Percentiles rank a stretch among this genome's conserved stretches.
These are phyloP conservation scores for Ophiostoma sp. DNA, from an alignment of 2,329 filamentous ascomycete species.

Conservation along the genomic window DNA sequence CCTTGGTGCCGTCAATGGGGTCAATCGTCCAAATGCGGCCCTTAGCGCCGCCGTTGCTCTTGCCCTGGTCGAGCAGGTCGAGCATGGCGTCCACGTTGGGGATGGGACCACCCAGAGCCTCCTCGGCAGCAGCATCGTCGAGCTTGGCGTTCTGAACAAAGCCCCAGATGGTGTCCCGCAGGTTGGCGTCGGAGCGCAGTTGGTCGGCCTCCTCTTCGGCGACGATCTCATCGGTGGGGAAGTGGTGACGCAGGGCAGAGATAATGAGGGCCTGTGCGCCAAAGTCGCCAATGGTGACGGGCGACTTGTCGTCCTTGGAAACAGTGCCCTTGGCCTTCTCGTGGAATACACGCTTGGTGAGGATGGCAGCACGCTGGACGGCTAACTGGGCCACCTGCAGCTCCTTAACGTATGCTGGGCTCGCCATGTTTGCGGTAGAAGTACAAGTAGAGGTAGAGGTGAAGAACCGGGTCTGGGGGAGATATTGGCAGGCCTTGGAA, in stretches of 20 bases:
- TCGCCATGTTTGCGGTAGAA: slow-evolving; percentile 49
- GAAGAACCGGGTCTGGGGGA: slow-evolving; percentile 12
- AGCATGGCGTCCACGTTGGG: slow-evolving; percentile 57
- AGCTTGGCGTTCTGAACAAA: slow-evolving; percentile 69
- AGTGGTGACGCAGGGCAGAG: slow-evolving; percentile 81
- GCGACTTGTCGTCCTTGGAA: slow-evolving; percentile 91
- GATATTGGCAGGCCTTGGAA: slow-evolving; percentile 24
- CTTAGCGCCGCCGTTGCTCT: slow-evolving; percentile 67
- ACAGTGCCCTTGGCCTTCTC: slow-evolving; percentile 93
- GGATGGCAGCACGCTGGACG: slow-evolving; percentile 71
- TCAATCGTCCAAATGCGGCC: slow-evolving; percentile 95
- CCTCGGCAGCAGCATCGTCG: slow-evolving; percentile 58
- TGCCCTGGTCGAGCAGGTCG: slow-evolving; percentile 65
- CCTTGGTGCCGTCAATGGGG: slow-evolving; percentile 97
- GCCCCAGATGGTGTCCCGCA: slow-evolving; percentile 79
- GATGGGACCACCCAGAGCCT: slow-evolving; percentile 63
- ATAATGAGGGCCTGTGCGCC: slow-evolving; percentile 97
- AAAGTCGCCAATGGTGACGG: slow-evolving; percentile 97
- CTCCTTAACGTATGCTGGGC: slow-evolving; percentile 67
- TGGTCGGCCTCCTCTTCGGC: slow-evolving; percentile 90
- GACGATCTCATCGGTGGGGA: slow-evolving; percentile 87
- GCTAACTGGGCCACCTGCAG: slow-evolving; percentile 82
- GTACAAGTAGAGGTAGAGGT: neutral
- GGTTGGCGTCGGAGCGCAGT: slow-evolving; percentile 67
- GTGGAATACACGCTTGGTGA: slow-evolving; percentile 59